phyloP scores from a whole-genome alignment of 352 stramenopile genomes.

The Phytophthora lateralis region DNA sequence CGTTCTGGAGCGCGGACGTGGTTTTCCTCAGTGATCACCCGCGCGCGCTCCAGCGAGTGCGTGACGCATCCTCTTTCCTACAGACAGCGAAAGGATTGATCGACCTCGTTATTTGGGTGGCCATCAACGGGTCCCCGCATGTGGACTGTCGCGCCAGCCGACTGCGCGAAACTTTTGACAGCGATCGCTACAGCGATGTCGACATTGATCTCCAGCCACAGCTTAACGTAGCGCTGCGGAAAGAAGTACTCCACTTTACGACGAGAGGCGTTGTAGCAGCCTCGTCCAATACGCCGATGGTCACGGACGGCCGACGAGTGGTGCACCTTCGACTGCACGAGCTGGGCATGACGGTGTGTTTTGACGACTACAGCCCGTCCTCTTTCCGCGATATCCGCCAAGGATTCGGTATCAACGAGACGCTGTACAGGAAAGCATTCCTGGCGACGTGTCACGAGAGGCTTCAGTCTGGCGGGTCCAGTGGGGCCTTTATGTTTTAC shows the following conservation, averaged over 20 bases:
- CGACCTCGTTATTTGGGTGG: constrained; percentile 85
- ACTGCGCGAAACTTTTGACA: constrained; percentile 46
- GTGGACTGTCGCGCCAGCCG: constrained; percentile 33
- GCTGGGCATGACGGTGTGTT: constrained; percentile 80
- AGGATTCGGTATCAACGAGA: constrained; percentile 80
- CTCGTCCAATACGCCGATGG: constrained; percentile 65
- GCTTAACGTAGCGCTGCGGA: constrained; percentile 84
- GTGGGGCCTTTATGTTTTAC: constrained; percentile 92
- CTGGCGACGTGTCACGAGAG: constrained; percentile 84
- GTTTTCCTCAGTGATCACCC: constrained; percentile 46
- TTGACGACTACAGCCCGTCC: constrained; percentile 76
- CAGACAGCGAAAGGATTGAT: constrained; percentile 81
- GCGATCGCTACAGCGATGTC: constrained; percentile 68
- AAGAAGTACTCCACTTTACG: constrained; percentile 90
- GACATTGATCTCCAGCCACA: constrained; percentile 86
- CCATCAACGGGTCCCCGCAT: constrained; percentile 62
- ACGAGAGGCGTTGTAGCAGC: constrained; percentile 84
- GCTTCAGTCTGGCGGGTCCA: constrained; percentile 83
- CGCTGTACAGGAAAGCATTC: constrained; percentile 79
- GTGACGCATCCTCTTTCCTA: constrained; percentile 69
- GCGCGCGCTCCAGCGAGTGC: constrained; percentile 42
- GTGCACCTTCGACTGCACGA: constrained; percentile 80
- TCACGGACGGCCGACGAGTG: constrained; percentile 53
- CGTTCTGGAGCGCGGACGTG: constrained; percentile 73
- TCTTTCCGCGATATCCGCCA: constrained; percentile 82